Evolutionary conservation across 306 rosid genomes (phyloP).

Genomic region (Rubus parviflorus): DNA sequence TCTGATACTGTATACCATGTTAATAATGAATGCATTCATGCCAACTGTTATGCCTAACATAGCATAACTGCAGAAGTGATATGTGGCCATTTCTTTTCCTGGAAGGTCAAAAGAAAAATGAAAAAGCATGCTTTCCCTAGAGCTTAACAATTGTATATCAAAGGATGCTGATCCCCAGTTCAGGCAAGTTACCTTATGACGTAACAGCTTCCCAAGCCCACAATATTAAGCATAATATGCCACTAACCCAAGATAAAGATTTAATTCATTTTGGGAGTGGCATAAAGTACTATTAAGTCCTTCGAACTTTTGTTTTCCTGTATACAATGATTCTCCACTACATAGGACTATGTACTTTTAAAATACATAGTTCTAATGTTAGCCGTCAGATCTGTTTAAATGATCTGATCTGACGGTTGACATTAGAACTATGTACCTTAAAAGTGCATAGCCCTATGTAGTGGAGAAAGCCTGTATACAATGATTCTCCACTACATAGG

Average conservation of each 20-base stretch:
- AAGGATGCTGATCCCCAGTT: background rate
- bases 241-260: background rate
- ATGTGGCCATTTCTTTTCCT: background rate
- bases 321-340: too few relatives aligned
- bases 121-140: background rate
- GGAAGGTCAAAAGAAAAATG: background rate
- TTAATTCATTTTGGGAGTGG: background rate
- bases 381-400: too few relatives aligned
- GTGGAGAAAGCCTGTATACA: too few relatives aligned
- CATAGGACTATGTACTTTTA: too few relatives aligned
- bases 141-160: background rate
- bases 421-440: too few relatives aligned
- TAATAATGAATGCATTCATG: background rate
- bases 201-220: background rate
- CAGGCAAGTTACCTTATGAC: background rate
- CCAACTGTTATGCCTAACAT: background rate
- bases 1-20: background rate
- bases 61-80: background rate
- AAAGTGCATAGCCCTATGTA: too few relatives aligned
- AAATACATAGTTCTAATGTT: too few relatives aligned
- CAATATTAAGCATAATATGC: background rate
- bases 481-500: too few relatives aligned
- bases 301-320: background rate
- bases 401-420: too few relatives aligned
- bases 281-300: background rate